phyloP scores from a whole-genome alignment of 192 early-diverging fungal species.

The Coemansia sp. region DNA sequence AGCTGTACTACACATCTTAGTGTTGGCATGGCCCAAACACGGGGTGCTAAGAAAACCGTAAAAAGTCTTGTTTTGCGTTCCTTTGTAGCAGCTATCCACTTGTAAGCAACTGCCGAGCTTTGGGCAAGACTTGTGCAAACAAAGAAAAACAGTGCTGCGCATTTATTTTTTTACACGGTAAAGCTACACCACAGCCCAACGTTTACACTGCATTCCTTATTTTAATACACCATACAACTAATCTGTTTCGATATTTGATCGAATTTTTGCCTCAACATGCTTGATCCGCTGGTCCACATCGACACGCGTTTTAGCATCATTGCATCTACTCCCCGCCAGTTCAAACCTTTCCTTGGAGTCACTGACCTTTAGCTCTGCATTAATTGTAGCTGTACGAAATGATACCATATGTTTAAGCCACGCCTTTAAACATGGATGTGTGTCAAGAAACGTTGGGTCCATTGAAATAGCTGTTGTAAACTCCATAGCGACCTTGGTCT shows the following conservation, averaged over 20 bases:
- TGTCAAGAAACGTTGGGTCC: not conserved
- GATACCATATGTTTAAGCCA: not conserved
- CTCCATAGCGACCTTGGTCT: not conserved
- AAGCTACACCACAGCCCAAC: too few species aligned
- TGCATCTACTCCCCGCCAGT: not conserved
- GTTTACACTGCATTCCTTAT: too few species aligned
- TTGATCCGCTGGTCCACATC: conserved; percentile 2
- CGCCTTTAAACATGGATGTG: not conserved
- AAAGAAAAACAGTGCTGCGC: not conserved
- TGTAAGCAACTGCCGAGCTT: not conserved
- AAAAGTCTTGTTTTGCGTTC: not conserved
- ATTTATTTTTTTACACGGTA: not conserved
- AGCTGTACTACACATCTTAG: not conserved
- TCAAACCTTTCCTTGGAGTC: not conserved
- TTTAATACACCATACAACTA: not conserved
- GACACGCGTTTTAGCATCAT: not conserved
- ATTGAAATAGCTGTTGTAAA: not conserved
- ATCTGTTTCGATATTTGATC: not conserved
- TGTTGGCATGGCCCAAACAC: not conserved
- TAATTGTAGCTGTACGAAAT: too few species aligned
- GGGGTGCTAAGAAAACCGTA: not conserved
- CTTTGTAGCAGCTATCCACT: not conserved
- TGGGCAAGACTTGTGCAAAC: not conserved
- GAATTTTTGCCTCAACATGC: not conserved
- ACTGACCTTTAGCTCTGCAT: not conserved